Base-by-base conservation (phyloP, 352 stramenopile species). In the Pythium guiyangense region DNA sequence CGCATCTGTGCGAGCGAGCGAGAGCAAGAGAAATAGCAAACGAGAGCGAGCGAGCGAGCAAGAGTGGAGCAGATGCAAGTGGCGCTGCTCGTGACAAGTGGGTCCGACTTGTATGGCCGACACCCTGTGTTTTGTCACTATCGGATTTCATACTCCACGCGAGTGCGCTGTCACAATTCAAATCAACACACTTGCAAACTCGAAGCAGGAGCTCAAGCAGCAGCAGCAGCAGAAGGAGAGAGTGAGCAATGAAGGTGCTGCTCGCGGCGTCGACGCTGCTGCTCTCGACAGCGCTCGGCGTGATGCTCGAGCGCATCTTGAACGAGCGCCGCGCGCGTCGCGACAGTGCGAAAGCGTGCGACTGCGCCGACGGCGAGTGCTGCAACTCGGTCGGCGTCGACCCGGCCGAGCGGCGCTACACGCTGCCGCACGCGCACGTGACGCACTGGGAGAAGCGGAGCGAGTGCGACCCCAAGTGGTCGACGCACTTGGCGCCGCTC, bases 371-470 rank as follows among this genome's bases (percentile, higher is more conserved):
- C 54, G 80, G 80, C 39, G 74, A 91, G 66, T 91, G 81, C 71
- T 91, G 81, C 67, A 91, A 89, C 64, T 82, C 78, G 34, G 71
- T 75, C 47, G 47, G 55, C 55, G 53, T 69, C 62, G 37, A 66
- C 64, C 29, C 59, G 52, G 72, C 74, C 5, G 81, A 89, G 62
- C 74, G 77, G 47, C 72, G 69, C 37, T 91, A 91, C 57, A 79
- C 79, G 64, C 71, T 91, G n/a, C 81, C 81, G 14, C 75, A 74
- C 29, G 77, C 81, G 17, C 81, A 91, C 45, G 77, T 91, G 51
- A 71, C 74, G 39, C 81, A 89, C 62, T 91, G 81, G 81, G 72
- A 82, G 57, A 75, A 66, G 12, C 78, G 73, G 34, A 68, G 75
- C 26, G 72, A 72, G 40, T 91, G 81, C 59, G 78, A 84, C 49